These are phyloP conservation scores for Scheffersomyces parashehatae DNA, from an alignment of 1,139 yeast species.

Conservation along the genomic window DNA sequence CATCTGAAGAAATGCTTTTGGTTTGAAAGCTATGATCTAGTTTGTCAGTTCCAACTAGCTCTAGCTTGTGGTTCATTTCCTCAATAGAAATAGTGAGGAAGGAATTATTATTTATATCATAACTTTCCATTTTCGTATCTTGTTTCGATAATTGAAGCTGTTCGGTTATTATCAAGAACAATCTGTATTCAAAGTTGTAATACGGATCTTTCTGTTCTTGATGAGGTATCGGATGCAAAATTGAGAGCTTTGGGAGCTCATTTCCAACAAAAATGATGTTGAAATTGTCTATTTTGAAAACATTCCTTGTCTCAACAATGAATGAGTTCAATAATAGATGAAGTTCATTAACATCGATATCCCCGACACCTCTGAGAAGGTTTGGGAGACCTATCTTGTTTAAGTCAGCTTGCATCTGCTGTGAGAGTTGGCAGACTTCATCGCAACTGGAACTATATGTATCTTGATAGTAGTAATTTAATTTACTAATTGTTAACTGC, in stretches of 20 bases:
- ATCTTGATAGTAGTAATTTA: constrained; percentile 44
- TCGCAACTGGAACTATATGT: constrained; percentile 35
- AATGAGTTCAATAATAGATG: constrained; percentile 8
- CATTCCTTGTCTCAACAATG: constrained; percentile 22
- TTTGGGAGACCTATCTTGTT: constrained; percentile 27
- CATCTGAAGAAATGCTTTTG: background rate
- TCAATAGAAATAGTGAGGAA: constrained; percentile 6
- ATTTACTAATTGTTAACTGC: constrained; percentile 42
- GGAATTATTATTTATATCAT: background rate
- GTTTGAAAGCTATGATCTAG: constrained; percentile 2
- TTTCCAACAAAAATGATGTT: constrained; percentile 14
- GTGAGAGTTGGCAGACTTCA: constrained; percentile 44
- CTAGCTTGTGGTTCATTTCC: background rate
- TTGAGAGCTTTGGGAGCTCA: no score
- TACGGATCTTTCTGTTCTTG: constrained; percentile 12
- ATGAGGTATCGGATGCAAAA: constrained; percentile 1
- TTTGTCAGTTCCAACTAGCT: background rate
- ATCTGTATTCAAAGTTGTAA: constrained; percentile 15
- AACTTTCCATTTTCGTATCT: no score
- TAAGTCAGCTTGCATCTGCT: constrained; percentile 34
- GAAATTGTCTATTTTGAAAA: constrained; percentile 27
- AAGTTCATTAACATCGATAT: constrained; percentile 22
- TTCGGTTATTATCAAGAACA: no score
- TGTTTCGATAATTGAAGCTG: no score
- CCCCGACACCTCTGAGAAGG: constrained; percentile 36